These are phyloP conservation scores for Irineochytrium annulatum DNA, from an alignment of 192 early-diverging fungal genomes.

Conservation along the genomic window DNA sequence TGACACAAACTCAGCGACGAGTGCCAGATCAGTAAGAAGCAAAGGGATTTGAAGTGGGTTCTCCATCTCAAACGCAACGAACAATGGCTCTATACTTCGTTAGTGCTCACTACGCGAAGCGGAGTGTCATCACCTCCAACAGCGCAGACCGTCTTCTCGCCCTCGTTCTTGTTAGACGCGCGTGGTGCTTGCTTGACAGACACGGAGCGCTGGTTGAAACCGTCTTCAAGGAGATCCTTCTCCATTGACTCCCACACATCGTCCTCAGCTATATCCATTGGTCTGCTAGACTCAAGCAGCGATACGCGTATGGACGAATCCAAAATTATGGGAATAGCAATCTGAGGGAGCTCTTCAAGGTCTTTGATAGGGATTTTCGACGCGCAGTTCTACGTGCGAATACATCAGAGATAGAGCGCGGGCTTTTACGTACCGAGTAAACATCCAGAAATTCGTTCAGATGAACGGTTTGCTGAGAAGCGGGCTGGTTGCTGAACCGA, in stretches of 20 bases:
- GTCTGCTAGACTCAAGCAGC: constrained; percentile 27
- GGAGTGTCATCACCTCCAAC: constrained; percentile 59
- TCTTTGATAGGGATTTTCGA: constrained; percentile 26
- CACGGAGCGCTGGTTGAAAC: constrained; percentile 25
- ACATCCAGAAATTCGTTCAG: constrained; percentile 74
- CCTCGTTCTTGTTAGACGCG: constrained; percentile 33
- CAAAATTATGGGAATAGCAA: constrained; percentile 54
- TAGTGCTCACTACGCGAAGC: not conserved
- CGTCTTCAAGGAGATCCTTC: constrained; percentile 55
- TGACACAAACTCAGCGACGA: constrained; percentile 29
- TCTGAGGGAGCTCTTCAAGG: constrained; percentile 43
- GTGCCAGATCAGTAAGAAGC: constrained; percentile 56
- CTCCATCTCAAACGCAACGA: constrained; percentile 56
- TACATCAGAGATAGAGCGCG: not conserved
- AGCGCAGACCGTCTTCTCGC: constrained; percentile 59
- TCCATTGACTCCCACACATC: constrained; percentile 70
- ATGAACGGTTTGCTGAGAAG: constrained; percentile 61
- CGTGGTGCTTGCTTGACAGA: constrained; percentile 22
- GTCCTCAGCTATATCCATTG: constrained; percentile 33
- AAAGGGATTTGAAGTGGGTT: constrained; percentile 75
- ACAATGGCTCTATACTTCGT: constrained; percentile 56
- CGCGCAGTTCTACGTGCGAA: not conserved
- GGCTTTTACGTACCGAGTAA: constrained; percentile 54
- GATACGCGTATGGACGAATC: constrained; percentile 27
- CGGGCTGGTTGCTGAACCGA: constrained; percentile 58